Percentiles rank a stretch among this genome's conserved stretches.
phyloP scores from a whole-genome alignment of 768 basidiomycete species.

The Auricularia auricula-judae region DNA sequence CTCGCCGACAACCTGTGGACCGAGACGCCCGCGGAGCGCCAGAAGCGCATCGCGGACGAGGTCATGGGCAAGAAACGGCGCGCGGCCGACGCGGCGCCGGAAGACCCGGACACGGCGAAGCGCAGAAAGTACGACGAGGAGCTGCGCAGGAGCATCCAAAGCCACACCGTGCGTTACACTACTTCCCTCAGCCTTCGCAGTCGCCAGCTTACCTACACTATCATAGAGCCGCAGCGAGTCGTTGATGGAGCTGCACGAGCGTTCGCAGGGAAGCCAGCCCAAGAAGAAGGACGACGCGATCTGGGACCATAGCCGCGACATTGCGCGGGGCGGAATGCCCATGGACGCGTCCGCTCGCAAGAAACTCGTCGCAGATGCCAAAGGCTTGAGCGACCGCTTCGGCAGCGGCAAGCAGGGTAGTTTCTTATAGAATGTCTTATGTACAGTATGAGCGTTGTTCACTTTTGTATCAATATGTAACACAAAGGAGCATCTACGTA shows the following conservation, averaged over 20 bases:
- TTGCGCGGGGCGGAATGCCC: constrained; percentile 68
- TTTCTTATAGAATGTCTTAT: neutral
- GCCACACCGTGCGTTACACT: constrained; percentile 54
- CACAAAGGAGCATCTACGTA: too few species aligned
- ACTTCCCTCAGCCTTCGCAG: neutral
- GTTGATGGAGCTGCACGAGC: constrained; percentile 42
- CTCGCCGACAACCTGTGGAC: constrained; percentile 79
- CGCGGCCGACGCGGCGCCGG: constrained; percentile 32
- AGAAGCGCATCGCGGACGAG: constrained; percentile 87
- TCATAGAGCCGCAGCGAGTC: constrained; percentile 35
- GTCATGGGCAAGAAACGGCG: constrained; percentile 83
- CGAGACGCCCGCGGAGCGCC: constrained; percentile 88
- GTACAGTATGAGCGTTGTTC: too few species aligned
- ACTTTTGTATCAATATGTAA: too few species aligned
- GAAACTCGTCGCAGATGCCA: constrained; percentile 71
- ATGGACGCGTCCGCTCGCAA: constrained; percentile 82
- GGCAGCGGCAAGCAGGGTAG: constrained; percentile 33
- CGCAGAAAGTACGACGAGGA: constrained; percentile 55
- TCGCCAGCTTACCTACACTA: neutral
- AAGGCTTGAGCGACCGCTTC: constrained; percentile 73
- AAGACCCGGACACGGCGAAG: constrained; percentile 37
- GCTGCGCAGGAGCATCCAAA: constrained; percentile 61
- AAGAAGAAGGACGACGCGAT: constrained; percentile 33
- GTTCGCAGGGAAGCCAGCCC: constrained; percentile 20
- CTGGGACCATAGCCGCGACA: constrained; percentile 90